Evolutionary conservation across 2,329 filamentous ascomycete genomes (phyloP).

Genomic region (Curvularia verruculosa): DNA sequence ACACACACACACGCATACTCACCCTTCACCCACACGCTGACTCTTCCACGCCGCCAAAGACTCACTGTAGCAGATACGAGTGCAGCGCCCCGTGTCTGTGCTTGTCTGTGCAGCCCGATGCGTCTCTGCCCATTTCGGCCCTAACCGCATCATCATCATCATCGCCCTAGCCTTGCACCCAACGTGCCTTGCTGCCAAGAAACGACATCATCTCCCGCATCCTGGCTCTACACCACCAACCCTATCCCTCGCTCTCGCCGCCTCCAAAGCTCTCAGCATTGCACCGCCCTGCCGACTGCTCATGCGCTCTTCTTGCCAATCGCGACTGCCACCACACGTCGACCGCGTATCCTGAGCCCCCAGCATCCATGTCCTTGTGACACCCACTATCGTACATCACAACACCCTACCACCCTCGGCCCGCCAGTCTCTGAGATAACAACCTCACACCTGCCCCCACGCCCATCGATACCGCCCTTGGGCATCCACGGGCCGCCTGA

Average conservation of each 20-base stretch:
- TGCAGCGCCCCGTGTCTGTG: slow-evolving; percentile 12
- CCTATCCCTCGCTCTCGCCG: neutral
- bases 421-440: slow-evolving; percentile 18
- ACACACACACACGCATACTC: too few species aligned
- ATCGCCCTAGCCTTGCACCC: slow-evolving; percentile 3
- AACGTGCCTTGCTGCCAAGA: slow-evolving; percentile 25
- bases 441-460: slow-evolving; percentile 24
- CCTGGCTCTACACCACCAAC: slow-evolving; percentile 16
- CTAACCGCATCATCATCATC: slow-evolving; percentile 16
- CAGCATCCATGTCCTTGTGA: slow-evolving; percentile 49
- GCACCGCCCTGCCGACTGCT: slow-evolving; percentile 8
- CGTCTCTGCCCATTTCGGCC: slow-evolving; percentile 25
- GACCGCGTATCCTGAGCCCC: slow-evolving; percentile 23
- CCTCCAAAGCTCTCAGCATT: neutral
- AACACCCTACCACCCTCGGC: slow-evolving; percentile 23
- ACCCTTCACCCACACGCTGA: neutral
- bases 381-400: slow-evolving; percentile 37
- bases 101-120: slow-evolving; percentile 1
- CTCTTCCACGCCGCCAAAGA: neutral
- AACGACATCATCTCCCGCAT: slow-evolving; percentile 33
- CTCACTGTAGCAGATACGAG: slow-evolving; percentile 10
- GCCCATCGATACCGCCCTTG: slow-evolving; percentile 21
- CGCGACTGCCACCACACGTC: slow-evolving; percentile 20
- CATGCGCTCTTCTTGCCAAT: slow-evolving; percentile 19
- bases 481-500: slow-evolving; percentile 22